phyloP scores from a whole-genome alignment of 495 filamentous ascomycete genomes.

The Aspergillus panamensis region DNA sequence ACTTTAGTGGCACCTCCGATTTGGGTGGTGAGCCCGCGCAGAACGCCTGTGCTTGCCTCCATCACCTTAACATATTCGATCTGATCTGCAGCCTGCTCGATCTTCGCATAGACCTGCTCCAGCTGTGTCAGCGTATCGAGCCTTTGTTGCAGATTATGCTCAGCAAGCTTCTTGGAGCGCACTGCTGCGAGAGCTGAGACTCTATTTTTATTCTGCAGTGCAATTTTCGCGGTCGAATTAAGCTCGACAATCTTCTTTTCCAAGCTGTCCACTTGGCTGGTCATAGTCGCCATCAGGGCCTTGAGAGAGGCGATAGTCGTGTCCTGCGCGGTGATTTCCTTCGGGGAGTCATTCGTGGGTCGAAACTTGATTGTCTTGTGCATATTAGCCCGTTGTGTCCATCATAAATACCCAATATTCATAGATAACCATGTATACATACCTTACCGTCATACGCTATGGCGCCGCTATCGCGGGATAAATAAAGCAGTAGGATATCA shows the following conservation, averaged over 20 bases:
- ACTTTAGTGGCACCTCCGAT: conserved; percentile 75
- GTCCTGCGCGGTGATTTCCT: conserved; percentile 68
- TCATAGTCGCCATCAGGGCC: conserved; percentile 58
- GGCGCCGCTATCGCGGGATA: conserved; percentile 63
- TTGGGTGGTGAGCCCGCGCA: conserved; percentile 68
- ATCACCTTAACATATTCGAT: conserved; percentile 76
- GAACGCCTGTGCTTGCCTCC: conserved; percentile 67
- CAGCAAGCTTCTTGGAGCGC: conserved; percentile 76
- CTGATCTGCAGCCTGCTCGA: conserved; percentile 82
- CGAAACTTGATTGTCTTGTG: conserved; percentile 72
- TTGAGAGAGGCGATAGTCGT: conserved; percentile 75
- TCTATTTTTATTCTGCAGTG: conserved; percentile 67
- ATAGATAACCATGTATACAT: conserved; percentile 3
- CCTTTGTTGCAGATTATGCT: conserved; percentile 64
- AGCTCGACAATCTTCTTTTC: conserved; percentile 47
- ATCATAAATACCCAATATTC: neutral
- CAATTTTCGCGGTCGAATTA: conserved; percentile 57
- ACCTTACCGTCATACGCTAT: conserved; percentile 64
- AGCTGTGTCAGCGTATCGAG: conserved; percentile 71
- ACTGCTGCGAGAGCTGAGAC: conserved; percentile 70
- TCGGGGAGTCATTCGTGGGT: conserved; percentile 38
- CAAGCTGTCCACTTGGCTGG: conserved; percentile 61
- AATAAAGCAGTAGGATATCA: conserved; percentile 64
- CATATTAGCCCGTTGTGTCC: conserved; percentile 22
- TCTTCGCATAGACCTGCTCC: conserved; percentile 72